Evolutionary conservation across 169 alveolate genomes (phyloP), one percentile per base, ranked within the genome.

Genomic region (Plasmodium adleri): DNA sequence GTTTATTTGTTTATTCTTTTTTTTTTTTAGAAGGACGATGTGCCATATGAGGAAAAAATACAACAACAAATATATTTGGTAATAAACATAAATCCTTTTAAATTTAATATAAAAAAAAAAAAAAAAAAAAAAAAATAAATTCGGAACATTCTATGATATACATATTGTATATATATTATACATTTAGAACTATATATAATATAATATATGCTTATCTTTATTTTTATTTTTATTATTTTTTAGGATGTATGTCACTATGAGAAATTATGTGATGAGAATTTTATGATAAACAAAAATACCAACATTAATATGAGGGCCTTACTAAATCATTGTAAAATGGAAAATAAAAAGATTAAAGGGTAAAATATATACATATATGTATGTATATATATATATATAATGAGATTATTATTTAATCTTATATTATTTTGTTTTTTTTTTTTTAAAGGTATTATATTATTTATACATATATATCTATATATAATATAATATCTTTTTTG

Each of bases 161-260:
- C 10, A 39, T 39, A 39, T 5, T 5, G 47, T 39, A 39, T 39
- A 39, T 39, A 5, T 39, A 5, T 39, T 9, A 52, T n/a, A 52
- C 62, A 52, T 52, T 49, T 62, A 9, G 7, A 24, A 26, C 26
- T 62, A 32, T 39, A 2, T 9, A 0, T 28, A 71, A 0, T 28
- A 71, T 47, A 9, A 22, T 50, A 15, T 71, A 52, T 8, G 20
- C 2, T 20, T 68, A 26, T 26, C 45, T 70, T 22, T 70, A 2
- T 70, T 43, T 1, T 28, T 22, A 15, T 70, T 45, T 45, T 52
- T 52, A 47, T 63, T 39, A 15, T 63, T 17, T 17, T 54, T 32
- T 28, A 85, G 92, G 92, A 85, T 47, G 87, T 85, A 6, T 60
- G 76, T 52, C 76, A 85, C 20, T 85, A 85, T 52, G 92, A 59